Conservation (phyloP, 805 yeast genomes). For the Yarrowia deformans region DNA sequence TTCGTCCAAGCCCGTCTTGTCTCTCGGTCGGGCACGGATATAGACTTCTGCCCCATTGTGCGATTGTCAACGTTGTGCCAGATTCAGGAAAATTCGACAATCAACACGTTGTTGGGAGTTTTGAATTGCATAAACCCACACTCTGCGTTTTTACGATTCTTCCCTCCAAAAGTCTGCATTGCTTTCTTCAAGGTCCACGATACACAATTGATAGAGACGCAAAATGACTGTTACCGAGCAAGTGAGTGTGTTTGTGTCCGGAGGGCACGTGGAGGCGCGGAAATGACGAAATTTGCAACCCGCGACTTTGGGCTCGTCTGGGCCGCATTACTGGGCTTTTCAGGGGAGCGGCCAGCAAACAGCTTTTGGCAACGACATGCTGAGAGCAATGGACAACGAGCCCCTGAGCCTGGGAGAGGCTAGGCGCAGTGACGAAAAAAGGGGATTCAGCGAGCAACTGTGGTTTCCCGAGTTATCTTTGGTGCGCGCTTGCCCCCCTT, state of each 20-base stretch:
- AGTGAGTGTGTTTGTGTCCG: constrained; percentile 21
- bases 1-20: too few species aligned
- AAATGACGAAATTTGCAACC: too few species aligned
- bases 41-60: constrained; percentile 20
- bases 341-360: constrained; percentile 16
- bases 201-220: constrained; percentile 35
- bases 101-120: constrained; percentile 36
- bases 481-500: background rate
- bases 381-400: background rate
- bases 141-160: constrained; percentile 24
- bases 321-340: background rate
- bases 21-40: background rate
- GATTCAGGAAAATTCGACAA: constrained; percentile 20
- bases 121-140: constrained; percentile 26
- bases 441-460: background rate
- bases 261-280: background rate
- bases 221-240: constrained; percentile 39
- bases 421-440: background rate
- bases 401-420: background rate
- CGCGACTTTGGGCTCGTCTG: too few species aligned
- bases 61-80: constrained; percentile 27
- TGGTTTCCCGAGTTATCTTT: too few species aligned
- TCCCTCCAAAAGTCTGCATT: constrained; percentile 36
- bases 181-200: constrained; percentile 38
- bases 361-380: background rate